Evolutionary conservation across 2,329 filamentous ascomycete genomes (phyloP).

Genomic region (Cladosporium sphaerospermum): DNA sequence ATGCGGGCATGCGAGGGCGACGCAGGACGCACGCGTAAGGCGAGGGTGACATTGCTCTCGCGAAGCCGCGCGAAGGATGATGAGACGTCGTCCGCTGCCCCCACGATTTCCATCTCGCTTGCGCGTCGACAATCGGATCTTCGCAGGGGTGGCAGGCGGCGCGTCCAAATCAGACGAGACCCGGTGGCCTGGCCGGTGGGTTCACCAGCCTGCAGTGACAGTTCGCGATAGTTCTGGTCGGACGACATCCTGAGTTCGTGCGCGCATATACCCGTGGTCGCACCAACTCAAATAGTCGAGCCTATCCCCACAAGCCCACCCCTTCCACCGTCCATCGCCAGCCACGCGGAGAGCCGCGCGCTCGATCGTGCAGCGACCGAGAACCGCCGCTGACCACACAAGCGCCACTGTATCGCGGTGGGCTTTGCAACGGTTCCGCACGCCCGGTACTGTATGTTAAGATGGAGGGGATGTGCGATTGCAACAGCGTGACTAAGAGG

Average conservation of each 20-base stretch:
- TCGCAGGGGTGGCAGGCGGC: neutral
- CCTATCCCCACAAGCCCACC: neutral
- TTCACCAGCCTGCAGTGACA: neutral
- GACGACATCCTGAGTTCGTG: neutral
- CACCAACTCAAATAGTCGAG: neutral
- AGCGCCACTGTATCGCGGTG: neutral
- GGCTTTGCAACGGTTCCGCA: neutral
- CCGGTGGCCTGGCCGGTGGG: neutral
- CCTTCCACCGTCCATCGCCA: neutral
- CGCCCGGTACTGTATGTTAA: neutral
- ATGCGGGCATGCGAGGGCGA: neutral
- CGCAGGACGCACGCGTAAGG: neutral
- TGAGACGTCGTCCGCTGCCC: constrained; percentile 2
- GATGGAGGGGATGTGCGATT: neutral
- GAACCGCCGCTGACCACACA: neutral
- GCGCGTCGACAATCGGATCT: neutral
- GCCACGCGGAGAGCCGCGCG: neutral
- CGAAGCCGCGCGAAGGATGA: neutral
- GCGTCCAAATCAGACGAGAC: neutral
- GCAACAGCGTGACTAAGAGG: neutral
- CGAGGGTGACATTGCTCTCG: neutral
- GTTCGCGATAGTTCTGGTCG: neutral
- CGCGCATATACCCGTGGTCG: neutral
- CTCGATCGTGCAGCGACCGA: neutral
- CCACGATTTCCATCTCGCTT: constrained; percentile 6